Base-by-base conservation (phyloP, 1,284 basidiomycete species). In the Trichosporon sp. region DNA sequence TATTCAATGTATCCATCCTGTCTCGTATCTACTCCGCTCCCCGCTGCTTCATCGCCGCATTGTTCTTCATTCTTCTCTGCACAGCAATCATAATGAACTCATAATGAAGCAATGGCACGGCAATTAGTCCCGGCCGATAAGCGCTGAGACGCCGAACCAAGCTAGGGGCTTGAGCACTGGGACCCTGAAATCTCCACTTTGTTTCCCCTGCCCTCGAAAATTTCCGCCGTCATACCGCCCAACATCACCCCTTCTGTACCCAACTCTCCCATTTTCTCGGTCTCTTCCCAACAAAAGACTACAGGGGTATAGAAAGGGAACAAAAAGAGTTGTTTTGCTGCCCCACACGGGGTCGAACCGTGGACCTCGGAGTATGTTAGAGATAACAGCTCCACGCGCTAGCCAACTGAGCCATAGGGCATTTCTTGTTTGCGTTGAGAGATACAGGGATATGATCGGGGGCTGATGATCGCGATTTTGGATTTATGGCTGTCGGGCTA, bases 361-460 rank as follows among this genome's bases (percentile, higher is more conserved):
- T 63, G 59, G 59, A 63, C 59, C 59, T 63, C 59, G 59, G 59
- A 63, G 59, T 63, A 32, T 61, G 31, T 31, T 61, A 61, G 1
- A 16, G 6, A n/a, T 63, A 63, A 63, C 59, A 63, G 59, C 59
- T 63, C 59, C 59, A 63, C 59, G 59, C 59, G 59, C 59, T 63
- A 63, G 59, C 59, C 59, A 63, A 63, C 59, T 63, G 59, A 63
- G 59, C 59, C 59, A 63, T 63, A 63, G 59, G 59, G 59, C 59
- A 63, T 35, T 63, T 35, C 31, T 35, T 63, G 31, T 16, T n/a
- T 2, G 51, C 51, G 8, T 26, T 8, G 21, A 4, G 6, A 0
- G 1, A 10, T 19, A 0, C 2, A 26, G 51, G 21, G 1, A 2
- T 26, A 21, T 54, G 51, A 21, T n/a, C 19, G 19, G 19, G 51